Evolutionary conservation across 495 filamentous ascomycete species (phyloP), one percentile per base, ranked within the genome.

Genomic region (Staphylotrichum longicolle): DNA sequence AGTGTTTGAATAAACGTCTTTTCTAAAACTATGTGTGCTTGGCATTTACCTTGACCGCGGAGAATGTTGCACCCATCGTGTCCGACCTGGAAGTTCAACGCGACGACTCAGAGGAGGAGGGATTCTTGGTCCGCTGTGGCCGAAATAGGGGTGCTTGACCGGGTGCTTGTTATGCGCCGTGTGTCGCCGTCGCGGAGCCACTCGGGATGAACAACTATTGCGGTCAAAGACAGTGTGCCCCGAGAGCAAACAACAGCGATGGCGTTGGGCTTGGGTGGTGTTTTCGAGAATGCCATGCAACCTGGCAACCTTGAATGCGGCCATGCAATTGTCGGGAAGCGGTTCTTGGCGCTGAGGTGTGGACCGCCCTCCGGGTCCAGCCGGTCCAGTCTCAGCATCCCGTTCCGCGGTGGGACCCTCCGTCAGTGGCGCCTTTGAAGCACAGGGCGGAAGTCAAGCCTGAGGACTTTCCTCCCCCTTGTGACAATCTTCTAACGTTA

Each of bases 1-100:
- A 12, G 2, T 4, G 27, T 32, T 32, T 30, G 32, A 34, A 7
- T 4, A 30, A 12, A 35, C 2, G 12, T 32, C 12, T 34, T 5
- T 4, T 14, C 15, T 20, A 10, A 10, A 33, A n/a, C 2, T 6
- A 10, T 35, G 30, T 15, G 11, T 11, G 61, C 52, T 47, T 65
- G 7, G 15, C 54, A 33, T 59, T 32, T 67, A 81, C 80, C 74
- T 82, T 83, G 71, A 80, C 59, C 39, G 75, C 74, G 4, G 76
- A 77, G 6, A 77, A 47, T 32, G 74, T 77, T 48, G 70, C 39
- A 32, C 72, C 72, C 77, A 77, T 75, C 5, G 52, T 33, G 37
- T 7, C 45, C 6, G 20, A 27, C 15, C 11, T 27, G 20, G 20
- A 27, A 27, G 20, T 27, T 27, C 20, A 27, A 27, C 20, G 20